phyloP scores from a whole-genome alignment of 2,329 filamentous ascomycete genomes.

The Ophiostoma quercus region DNA sequence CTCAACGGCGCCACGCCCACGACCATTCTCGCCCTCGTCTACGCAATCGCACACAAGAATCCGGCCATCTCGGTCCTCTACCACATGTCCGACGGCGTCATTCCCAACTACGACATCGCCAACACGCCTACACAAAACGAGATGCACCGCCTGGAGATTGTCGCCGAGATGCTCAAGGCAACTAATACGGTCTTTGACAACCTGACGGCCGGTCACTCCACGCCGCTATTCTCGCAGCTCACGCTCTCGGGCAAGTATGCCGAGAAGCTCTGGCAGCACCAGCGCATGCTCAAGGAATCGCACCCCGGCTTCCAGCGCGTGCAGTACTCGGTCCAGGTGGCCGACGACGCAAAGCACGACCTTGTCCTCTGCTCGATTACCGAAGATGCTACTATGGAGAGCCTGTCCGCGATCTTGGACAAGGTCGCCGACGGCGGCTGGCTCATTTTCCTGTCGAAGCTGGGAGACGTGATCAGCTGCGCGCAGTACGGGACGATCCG shows the following conservation, averaged over 20 bases:
- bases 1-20: conserved; percentile 15
- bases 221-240: conserved; percentile 36
- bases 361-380: conserved; percentile 18
- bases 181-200: conserved; percentile 30
- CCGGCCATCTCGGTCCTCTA: conserved; percentile 40
- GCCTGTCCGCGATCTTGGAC: background rate
- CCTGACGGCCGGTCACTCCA: conserved; percentile 29
- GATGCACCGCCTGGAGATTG: conserved; percentile 26
- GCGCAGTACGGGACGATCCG: background rate
- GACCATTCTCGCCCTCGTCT: conserved; percentile 32
- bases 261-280: conserved; percentile 12
- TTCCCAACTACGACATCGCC: background rate
- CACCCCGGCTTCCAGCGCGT: conserved; percentile 19
- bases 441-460: conserved; percentile 20
- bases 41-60: conserved; percentile 38
- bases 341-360: background rate
- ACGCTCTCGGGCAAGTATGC: conserved; percentile 30
- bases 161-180: conserved; percentile 24
- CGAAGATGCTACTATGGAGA: background rate
- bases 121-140: background rate
- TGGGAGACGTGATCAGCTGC: background rate
- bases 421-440: conserved; percentile 20
- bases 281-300: background rate
- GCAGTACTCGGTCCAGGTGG: background rate
- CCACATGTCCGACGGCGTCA: conserved; percentile 11